Percentiles rank a stretch among this genome's conserved stretches.
phyloP scores from a whole-genome alignment of 805 yeast genomes.

The Cyberlindnera saturnus region DNA sequence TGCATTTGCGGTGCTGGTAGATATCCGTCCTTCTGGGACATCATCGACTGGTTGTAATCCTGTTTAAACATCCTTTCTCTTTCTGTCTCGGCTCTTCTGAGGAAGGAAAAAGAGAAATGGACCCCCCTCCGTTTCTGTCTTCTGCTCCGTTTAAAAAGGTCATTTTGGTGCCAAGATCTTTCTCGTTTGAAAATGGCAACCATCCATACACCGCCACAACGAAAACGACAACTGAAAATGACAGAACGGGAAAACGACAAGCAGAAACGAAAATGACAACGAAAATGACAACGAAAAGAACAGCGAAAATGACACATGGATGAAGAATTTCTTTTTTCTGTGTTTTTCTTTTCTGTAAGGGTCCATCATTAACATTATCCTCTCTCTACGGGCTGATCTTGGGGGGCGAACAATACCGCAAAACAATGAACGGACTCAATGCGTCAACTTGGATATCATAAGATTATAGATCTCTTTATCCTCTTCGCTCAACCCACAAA shows the following conservation, averaged over 20 bases:
- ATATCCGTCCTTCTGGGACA: too few species aligned
- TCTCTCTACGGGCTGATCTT: too few species aligned
- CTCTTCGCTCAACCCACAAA: slow-evolving; percentile 1
- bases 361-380: not conserved
- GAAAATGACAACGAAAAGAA: not conserved
- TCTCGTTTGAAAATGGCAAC: not conserved
- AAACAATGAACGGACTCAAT: too few species aligned
- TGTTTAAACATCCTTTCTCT: too few species aligned
- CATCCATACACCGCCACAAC: not conserved
- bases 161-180: slow-evolving; percentile 10
- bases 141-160: too few species aligned
- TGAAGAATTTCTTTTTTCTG: not conserved
- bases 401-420: too few species aligned
- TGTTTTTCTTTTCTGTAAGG: not conserved
- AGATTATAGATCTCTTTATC: slow-evolving; percentile 4
- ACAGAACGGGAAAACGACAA: too few species aligned
- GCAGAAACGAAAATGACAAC: not conserved
- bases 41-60: too few species aligned
- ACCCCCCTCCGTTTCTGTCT: too few species aligned
- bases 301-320: not conserved
- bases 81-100: too few species aligned
- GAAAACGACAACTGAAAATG: not conserved
- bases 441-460: slow-evolving; percentile 11
- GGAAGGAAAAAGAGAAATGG: too few species aligned
- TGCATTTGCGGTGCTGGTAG: too few species aligned